A percentile compares a stretch with the other conserved stretches of the same genome.
phyloP scores from a whole-genome alignment of 176 grass and related monocot genomes.

The Aegilops speltoides region DNA sequence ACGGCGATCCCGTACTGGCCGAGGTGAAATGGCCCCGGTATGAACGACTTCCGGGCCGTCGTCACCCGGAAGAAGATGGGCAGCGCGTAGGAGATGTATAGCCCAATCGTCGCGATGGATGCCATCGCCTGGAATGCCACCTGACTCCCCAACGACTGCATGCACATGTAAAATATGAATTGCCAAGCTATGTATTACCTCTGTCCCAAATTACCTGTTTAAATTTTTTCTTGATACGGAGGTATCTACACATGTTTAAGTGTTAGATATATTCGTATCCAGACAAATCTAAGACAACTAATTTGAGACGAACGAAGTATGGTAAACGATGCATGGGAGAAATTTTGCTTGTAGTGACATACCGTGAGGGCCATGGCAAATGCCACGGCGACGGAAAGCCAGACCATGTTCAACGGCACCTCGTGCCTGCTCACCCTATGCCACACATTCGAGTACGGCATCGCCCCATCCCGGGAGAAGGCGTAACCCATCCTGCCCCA shows the following conservation, averaged over 20 bases:
- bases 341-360: too few species aligned
- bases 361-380: constrained; percentile 68
- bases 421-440: constrained; percentile 55
- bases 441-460: constrained; percentile 57
- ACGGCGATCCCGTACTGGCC: constrained; percentile 1
- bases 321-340: too few species aligned
- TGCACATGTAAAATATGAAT: too few species aligned
- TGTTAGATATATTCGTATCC: too few species aligned
- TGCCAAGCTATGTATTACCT: too few species aligned
- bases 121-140: constrained; percentile 82
- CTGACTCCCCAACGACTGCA: constrained; percentile 64
- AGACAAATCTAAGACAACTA: too few species aligned
- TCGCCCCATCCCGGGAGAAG: constrained; percentile 66
- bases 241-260: too few species aligned
- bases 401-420: constrained; percentile 64
- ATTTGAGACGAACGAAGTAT: too few species aligned
- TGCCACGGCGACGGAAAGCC: constrained; percentile 49
- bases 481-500: constrained; percentile 60
- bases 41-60: constrained; percentile 38
- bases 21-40: constrained; percentile 60
- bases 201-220: too few species aligned
- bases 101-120: constrained; percentile 48
- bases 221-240: too few species aligned
- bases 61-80: constrained; percentile 78
- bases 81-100: constrained; percentile 65